A percentile compares a stretch with the other conserved stretches of the same genome.
Evolutionary conservation across 345 rosid species (phyloP).

Genomic region (Sonneratia caseolaris): DNA sequence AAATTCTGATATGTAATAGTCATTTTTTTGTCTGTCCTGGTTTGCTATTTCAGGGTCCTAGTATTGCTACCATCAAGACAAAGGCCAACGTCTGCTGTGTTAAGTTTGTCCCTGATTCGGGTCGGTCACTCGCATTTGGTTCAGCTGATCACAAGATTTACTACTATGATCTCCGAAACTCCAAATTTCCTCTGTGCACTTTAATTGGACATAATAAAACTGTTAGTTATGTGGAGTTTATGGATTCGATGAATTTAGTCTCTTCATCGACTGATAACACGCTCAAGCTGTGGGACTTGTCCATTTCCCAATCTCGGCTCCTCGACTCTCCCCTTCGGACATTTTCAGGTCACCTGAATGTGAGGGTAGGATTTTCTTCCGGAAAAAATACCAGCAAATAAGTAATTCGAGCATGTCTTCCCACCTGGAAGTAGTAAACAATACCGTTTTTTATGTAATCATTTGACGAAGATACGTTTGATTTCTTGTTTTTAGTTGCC

Average conservation of each 20-base stretch:
- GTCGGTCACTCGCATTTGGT: slow-evolving; percentile 80
- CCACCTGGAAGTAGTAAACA: too few species aligned
- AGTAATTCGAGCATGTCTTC: not conserved
- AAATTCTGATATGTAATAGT: slow-evolving; percentile 4
- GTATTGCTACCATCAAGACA: slow-evolving; percentile 75
- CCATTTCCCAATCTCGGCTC: slow-evolving; percentile 52
- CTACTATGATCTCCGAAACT: slow-evolving; percentile 80
- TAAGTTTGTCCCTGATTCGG: slow-evolving; percentile 74
- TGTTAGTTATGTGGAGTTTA: slow-evolving; percentile 85
- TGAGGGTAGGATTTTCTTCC: slow-evolving; percentile 42
- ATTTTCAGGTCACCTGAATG: slow-evolving; percentile 73
- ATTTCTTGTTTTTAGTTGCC: too few species aligned
- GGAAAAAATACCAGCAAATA: not conserved
- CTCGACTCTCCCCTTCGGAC: slow-evolving; percentile 71
- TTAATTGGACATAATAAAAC: slow-evolving; percentile 74
- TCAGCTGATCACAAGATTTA: slow-evolving; percentile 91
- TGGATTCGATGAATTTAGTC: slow-evolving; percentile 53
- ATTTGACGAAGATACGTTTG: too few species aligned
- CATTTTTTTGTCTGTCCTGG: too few species aligned
- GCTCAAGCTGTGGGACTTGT: slow-evolving; percentile 86
- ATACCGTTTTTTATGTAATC: too few species aligned
- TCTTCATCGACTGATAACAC: slow-evolving; percentile 94
- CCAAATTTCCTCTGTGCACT: slow-evolving; percentile 71
- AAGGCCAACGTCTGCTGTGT: slow-evolving; percentile 91
- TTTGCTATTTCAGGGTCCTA: slow-evolving; percentile 48